Conservation (phyloP, 768 basidiomycete species). For the Collybia mongolica region DNA sequence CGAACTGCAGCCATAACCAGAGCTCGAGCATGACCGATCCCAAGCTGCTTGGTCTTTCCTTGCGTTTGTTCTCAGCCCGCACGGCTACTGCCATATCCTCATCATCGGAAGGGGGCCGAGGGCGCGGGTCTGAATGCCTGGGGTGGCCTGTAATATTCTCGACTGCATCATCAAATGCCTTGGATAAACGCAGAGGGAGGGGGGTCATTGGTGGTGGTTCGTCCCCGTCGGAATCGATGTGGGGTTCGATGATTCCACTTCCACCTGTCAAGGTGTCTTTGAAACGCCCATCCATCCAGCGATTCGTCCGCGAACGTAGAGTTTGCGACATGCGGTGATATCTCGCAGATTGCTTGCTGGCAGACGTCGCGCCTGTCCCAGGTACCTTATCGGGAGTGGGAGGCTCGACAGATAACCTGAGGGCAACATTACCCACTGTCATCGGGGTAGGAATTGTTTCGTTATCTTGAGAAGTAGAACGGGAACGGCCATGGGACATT, state of each 20-base stretch:
- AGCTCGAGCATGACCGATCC: conserved; percentile 59
- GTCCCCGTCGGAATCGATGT: conserved; percentile 3
- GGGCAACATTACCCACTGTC: conserved; percentile 15
- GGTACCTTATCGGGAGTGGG: conserved; percentile 34
- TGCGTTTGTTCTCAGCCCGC: conserved; percentile 8
- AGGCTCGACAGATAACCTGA: conserved; percentile 41
- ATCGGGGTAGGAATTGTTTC: conserved; percentile 15
- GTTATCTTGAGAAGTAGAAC: conserved; percentile 8
- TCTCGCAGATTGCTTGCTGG: conserved; percentile 25
- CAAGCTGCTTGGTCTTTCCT: conserved; percentile 21
- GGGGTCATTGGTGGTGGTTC: conserved; percentile 18
- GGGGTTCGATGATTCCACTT: conserved; percentile 2
- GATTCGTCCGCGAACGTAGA: conserved; percentile 54
- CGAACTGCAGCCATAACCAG: conserved; percentile 86
- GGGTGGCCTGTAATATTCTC: conserved; percentile 29
- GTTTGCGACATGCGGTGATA: conserved; percentile 46
- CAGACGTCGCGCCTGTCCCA: conserved; percentile 7
- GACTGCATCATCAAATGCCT: conserved; percentile 44
- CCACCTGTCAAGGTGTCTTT: conserved; percentile 21
- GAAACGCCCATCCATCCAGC: conserved; percentile 60
- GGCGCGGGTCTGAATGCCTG: not conserved
- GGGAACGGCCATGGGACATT: conserved; percentile 11
- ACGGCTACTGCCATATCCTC: not conserved
- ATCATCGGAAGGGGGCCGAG: conserved; percentile 2
- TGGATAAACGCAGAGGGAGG: conserved; percentile 38